Conservation (phyloP, 2,329 filamentous ascomycete genomes). For the Xenoacremonium recifei region DNA sequence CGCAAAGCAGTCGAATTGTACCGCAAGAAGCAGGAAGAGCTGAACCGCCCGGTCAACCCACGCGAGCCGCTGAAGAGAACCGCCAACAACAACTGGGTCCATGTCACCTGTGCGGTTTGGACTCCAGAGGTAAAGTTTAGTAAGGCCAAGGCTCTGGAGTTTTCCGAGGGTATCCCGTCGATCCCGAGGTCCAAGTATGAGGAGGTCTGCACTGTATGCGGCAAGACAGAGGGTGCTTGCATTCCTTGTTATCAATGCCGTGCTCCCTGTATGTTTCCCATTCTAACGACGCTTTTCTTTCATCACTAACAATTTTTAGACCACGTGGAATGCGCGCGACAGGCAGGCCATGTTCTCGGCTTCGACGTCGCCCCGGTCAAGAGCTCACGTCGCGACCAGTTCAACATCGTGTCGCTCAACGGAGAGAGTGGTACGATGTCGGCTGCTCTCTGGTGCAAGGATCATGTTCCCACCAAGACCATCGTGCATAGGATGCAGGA, state of each 20-base stretch:
- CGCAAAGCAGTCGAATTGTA: slow-evolving; percentile 79
- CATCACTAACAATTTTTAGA: slow-evolving; percentile 44
- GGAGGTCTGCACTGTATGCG: slow-evolving; percentile 82
- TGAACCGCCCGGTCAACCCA: slow-evolving; percentile 78
- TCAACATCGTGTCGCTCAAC: slow-evolving; percentile 76
- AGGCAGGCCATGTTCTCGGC: slow-evolving; percentile 77
- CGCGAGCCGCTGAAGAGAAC: slow-evolving; percentile 92
- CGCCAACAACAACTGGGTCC: slow-evolving; percentile 96
- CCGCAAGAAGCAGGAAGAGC: slow-evolving; percentile 76
- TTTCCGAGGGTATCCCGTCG: slow-evolving; percentile 85
- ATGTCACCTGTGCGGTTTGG: slow-evolving; percentile 90
- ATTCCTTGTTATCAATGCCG: slow-evolving; percentile 77
- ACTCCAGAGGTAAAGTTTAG: slow-evolving; percentile 92
- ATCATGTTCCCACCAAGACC: slow-evolving; percentile 72
- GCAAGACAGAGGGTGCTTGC: slow-evolving; percentile 72
- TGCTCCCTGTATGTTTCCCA: slow-evolving; percentile 39
- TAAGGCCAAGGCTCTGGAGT: slow-evolving; percentile 75
- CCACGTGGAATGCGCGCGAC: slow-evolving; percentile 88
- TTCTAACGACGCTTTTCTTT: background rate
- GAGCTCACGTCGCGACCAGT: slow-evolving; percentile 77
- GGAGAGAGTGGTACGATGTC: slow-evolving; percentile 79
- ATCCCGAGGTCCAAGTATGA: slow-evolving; percentile 73
- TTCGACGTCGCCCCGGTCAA: slow-evolving; percentile 92
- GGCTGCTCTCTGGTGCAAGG: slow-evolving; percentile 89
- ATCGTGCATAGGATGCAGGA: slow-evolving; percentile 79